Evolutionary conservation across 495 filamentous ascomycete genomes (phyloP).

Genomic region (Penicillium bovifimosum): DNA sequence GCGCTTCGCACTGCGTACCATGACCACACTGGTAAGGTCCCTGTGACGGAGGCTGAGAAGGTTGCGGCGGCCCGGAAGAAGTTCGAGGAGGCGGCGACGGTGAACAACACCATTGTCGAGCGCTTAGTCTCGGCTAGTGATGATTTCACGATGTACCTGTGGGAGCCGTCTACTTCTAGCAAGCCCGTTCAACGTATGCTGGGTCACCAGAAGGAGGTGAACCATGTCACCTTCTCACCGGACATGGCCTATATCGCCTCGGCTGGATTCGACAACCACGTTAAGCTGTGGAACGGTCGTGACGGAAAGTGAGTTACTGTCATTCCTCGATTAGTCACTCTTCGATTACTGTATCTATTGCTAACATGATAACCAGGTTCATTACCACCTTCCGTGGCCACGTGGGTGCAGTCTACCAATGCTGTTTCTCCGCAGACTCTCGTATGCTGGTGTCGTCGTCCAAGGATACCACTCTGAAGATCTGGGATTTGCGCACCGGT

Average conservation of each 20-base stretch:
- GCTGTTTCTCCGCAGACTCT: slow-evolving; percentile 84
- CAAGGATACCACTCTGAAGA: slow-evolving; percentile 92
- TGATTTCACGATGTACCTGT: slow-evolving; percentile 95
- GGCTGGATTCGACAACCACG: slow-evolving; percentile 85
- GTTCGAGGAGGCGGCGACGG: slow-evolving; percentile 83
- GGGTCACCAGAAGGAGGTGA: slow-evolving; percentile 95
- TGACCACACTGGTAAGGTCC: slow-evolving; percentile 72
- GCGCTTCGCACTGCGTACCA: slow-evolving; percentile 83
- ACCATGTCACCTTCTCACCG: slow-evolving; percentile 90
- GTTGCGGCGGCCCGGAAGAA: slow-evolving; percentile 69
- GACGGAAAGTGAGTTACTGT: slow-evolving; percentile 62
- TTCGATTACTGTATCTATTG: neutral
- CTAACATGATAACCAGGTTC: slow-evolving; percentile 46
- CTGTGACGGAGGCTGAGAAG: slow-evolving; percentile 63
- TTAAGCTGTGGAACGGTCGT: slow-evolving; percentile 77
- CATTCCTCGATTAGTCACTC: neutral
- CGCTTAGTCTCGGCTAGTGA: slow-evolving; percentile 86
- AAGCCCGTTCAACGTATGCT: slow-evolving; percentile 85
- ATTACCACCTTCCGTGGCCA: slow-evolving; percentile 83
- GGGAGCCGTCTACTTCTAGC: slow-evolving; percentile 73
- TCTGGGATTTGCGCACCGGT: slow-evolving; percentile 82
- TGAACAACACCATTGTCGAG: slow-evolving; percentile 74
- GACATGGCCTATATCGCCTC: slow-evolving; percentile 83
- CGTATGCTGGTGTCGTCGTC: slow-evolving; percentile 75
- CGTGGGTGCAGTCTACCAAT: slow-evolving; percentile 88